Percentiles rank a stretch among this genome's conserved stretches.
These are phyloP conservation scores for Debaryomycetaceae sp. DNA, from an alignment of 1,139 yeast species.

Conservation along the genomic window DNA sequence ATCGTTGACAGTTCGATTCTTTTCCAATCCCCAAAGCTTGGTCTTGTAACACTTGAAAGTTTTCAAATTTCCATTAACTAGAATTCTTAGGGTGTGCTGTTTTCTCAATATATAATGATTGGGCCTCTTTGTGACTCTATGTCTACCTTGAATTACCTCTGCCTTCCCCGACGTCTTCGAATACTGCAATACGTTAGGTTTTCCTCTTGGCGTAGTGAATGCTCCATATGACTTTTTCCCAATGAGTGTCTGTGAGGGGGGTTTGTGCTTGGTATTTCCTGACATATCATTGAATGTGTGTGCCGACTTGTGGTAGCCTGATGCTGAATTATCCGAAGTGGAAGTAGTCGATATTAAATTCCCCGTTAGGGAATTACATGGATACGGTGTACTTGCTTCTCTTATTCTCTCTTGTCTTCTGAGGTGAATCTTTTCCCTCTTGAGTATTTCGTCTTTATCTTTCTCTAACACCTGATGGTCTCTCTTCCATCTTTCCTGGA, in stretches of 20 bases:
- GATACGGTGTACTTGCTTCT: conserved; percentile 34
- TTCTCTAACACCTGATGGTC: conserved; percentile 38
- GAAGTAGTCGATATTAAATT: conserved; percentile 10
- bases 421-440: conserved; percentile 32
- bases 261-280: conserved; percentile 37
- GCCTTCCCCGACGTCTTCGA: conserved; percentile 37
- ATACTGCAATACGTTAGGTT: conserved; percentile 15
- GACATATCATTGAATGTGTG: conserved; percentile 32
- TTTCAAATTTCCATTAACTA: conserved; percentile 59
- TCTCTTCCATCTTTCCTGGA: conserved; percentile 37
- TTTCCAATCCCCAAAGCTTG: conserved; percentile 88
- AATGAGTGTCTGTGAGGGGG: conserved; percentile 29
- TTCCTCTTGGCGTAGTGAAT: conserved; percentile 14
- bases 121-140: conserved; percentile 51
- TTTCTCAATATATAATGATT: conserved; percentile 35
- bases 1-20: conserved; percentile 57
- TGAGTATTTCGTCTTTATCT: conserved; percentile 24
- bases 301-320: conserved; percentile 31
- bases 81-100: conserved; percentile 62
- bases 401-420: conserved; percentile 42
- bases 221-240: conserved; percentile 38
- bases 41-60: conserved; percentile 60
- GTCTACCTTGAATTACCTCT: conserved; percentile 58
- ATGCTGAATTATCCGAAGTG: conserved; percentile 14
- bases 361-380: conserved; percentile 20